These are phyloP conservation scores for Balakata baccata DNA, from an alignment of 345 rosid species.

Conservation along the genomic window DNA sequence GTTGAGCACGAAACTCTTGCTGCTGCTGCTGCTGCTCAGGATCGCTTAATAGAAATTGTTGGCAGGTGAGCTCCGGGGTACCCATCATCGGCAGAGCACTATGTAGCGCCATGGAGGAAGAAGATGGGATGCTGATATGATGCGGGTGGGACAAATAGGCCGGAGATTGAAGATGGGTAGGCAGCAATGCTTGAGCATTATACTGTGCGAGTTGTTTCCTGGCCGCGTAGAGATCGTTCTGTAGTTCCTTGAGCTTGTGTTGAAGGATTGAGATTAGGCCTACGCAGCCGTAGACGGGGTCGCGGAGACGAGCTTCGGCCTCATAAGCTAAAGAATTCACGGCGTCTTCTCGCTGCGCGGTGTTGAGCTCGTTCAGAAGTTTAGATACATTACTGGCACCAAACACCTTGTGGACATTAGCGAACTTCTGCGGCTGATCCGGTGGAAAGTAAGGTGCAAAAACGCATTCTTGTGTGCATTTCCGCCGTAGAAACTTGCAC, in stretches of 20 bases:
- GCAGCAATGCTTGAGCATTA: constrained; percentile 47
- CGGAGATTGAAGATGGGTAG: constrained; percentile 30
- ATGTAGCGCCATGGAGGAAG: constrained; percentile 30
- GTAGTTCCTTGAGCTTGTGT: constrained; percentile 53
- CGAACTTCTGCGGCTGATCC: constrained; percentile 32
- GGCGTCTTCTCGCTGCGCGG: constrained; percentile 59
- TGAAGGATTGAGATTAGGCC: constrained; percentile 70
- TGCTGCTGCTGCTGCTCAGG: constrained; percentile 34
- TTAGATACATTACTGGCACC: constrained; percentile 65
- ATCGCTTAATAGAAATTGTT: constrained; percentile 37
- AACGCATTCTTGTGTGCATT: constrained; percentile 33
- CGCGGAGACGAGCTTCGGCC: constrained; percentile 71
- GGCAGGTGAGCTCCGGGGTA: constrained; percentile 25
- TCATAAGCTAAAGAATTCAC: constrained; percentile 75
- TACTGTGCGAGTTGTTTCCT: constrained; percentile 55
- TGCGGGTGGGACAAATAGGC: constrained; percentile 35
- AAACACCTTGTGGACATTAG: constrained; percentile 27
- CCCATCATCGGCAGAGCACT: constrained; percentile 50
- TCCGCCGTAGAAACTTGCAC: constrained; percentile 25
- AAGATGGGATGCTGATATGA: constrained; percentile 35
- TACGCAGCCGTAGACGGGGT: constrained; percentile 87
- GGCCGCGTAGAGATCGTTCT: constrained; percentile 44
- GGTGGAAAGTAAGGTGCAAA: constrained; percentile 31
- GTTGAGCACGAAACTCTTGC: neutral
- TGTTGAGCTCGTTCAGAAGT: constrained; percentile 56